phyloP scores from a whole-genome alignment of 2,329 filamentous ascomycete genomes.

The Pseudopithomyces maydicus region DNA sequence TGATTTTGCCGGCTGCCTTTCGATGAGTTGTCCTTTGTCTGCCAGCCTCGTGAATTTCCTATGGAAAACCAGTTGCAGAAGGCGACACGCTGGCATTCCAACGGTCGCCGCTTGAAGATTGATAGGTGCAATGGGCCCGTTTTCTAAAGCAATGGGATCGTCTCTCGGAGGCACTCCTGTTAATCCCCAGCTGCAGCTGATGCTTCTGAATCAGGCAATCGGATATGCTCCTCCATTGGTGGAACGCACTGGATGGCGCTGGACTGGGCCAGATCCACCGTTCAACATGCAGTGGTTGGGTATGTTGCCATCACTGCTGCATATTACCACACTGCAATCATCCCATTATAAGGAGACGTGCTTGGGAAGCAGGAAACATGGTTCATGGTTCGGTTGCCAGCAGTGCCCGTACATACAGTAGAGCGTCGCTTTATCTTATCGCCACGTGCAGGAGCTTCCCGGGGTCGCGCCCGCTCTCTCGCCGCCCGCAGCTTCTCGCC shows the following conservation, averaged over 20 bases:
- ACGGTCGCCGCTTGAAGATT: not conserved
- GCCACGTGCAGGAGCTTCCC: constrained; percentile 12
- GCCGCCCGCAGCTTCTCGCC: constrained; percentile 5
- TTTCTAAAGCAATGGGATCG: not conserved
- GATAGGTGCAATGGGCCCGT: not conserved
- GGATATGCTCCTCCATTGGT: not conserved
- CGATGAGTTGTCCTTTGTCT: constrained; percentile 11
- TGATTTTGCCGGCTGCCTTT: not conserved
- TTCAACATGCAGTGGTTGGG: not conserved
- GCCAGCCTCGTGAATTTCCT: constrained; percentile 7
- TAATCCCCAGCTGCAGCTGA: not conserved
- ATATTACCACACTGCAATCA: not conserved
- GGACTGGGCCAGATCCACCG: not conserved
- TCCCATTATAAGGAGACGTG: not conserved
- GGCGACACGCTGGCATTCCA: not conserved
- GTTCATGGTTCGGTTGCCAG: not conserved
- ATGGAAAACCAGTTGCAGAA: not conserved
- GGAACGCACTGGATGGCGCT: not conserved
- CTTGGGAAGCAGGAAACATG: no score
- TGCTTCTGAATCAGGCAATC: not conserved
- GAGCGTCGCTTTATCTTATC: constrained; percentile 16
- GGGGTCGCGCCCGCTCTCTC: not conserved
- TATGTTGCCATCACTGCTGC: not conserved
- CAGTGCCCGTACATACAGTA: not conserved
- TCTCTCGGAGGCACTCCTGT: not conserved